These are phyloP conservation scores for Endothia cerciana DNA, from an alignment of 2,329 filamentous ascomycete genomes.

Conservation along the genomic window DNA sequence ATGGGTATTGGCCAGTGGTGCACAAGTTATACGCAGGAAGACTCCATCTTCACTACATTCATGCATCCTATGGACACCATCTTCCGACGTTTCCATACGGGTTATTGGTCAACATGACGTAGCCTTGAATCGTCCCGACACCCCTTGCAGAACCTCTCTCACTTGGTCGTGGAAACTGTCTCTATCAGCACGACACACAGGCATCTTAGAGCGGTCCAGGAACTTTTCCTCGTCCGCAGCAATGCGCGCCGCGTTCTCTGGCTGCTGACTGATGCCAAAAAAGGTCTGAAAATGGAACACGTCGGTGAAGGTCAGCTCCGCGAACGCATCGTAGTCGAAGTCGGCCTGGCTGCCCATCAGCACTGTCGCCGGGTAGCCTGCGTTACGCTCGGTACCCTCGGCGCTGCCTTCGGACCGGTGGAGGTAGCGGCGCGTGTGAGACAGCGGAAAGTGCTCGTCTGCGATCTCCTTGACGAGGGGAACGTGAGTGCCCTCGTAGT, in stretches of 20 bases:
- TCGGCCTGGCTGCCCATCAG: conserved; percentile 30
- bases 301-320: conserved; percentile 31
- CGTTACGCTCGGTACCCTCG: conserved; percentile 22
- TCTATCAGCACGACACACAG: conserved; percentile 6
- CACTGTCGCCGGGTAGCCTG: conserved; percentile 26
- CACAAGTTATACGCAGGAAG: neutral
- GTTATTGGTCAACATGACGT: neutral
- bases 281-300: conserved; percentile 32
- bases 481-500: conserved; percentile 35
- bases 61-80: neutral
- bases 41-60: neutral
- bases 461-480: conserved; percentile 33
- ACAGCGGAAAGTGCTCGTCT: conserved; percentile 32
- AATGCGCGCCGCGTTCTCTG: conserved; percentile 32
- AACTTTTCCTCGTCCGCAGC: conserved; percentile 24
- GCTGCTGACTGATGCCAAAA: conserved; percentile 28
- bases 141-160: neutral
- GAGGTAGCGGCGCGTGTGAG: conserved; percentile 33
- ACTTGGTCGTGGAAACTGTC: conserved; percentile 3
- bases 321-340: conserved; percentile 33
- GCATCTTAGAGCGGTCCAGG: conserved; percentile 23
- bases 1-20: neutral
- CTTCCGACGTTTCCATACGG: neutral
- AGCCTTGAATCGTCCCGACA: neutral
- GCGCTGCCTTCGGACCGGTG: conserved; percentile 11